phyloP scores from a whole-genome alignment of 345 rosid genomes.

The Aurinia saxatilis region DNA sequence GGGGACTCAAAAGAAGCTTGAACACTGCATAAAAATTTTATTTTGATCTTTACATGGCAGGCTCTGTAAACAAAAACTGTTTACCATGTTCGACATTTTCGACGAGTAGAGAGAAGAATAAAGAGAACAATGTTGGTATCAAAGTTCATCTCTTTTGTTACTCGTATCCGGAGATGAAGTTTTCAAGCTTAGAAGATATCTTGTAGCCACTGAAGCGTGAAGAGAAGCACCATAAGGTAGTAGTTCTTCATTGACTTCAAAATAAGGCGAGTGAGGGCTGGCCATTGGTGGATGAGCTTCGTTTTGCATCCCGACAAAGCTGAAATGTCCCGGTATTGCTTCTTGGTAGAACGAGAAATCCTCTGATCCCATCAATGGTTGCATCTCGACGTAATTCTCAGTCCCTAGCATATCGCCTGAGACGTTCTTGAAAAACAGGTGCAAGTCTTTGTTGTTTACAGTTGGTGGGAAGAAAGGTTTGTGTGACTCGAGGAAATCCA shows the following conservation, averaged over 20 bases:
- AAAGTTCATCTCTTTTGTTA: constrained; percentile 51
- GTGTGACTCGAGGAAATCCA: constrained; percentile 37
- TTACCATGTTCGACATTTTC: constrained; percentile 13
- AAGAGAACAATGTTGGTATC: constrained; percentile 11
- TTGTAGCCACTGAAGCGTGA: constrained; percentile 72
- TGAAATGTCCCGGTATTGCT: constrained; percentile 61
- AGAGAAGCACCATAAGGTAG: constrained; percentile 91
- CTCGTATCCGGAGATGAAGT: constrained; percentile 18
- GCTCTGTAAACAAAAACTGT: constrained; percentile 6
- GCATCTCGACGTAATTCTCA: constrained; percentile 43
- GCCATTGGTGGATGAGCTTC: constrained; percentile 30
- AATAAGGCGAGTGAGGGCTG: constrained; percentile 50
- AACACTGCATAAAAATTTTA: constrained; percentile 8
- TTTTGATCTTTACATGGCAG: constrained; percentile 24
- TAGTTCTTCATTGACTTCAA: constrained; percentile 56
- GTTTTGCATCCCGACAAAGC: constrained; percentile 60
- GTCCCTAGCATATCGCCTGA: constrained; percentile 62
- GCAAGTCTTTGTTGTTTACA: constrained; percentile 50
- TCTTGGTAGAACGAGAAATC: constrained; percentile 89
- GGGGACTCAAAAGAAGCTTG: neutral
- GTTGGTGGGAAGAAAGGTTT: constrained; percentile 68
- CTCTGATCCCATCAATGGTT: constrained; percentile 82
- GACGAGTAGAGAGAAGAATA: constrained; percentile 5
- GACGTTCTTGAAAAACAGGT: constrained; percentile 42
- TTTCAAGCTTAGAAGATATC: constrained; percentile 44